Evolutionary conservation across 768 basidiomycete species (phyloP), one percentile per base, ranked within the genome.

Genomic region (Podaxis pistillaris): DNA sequence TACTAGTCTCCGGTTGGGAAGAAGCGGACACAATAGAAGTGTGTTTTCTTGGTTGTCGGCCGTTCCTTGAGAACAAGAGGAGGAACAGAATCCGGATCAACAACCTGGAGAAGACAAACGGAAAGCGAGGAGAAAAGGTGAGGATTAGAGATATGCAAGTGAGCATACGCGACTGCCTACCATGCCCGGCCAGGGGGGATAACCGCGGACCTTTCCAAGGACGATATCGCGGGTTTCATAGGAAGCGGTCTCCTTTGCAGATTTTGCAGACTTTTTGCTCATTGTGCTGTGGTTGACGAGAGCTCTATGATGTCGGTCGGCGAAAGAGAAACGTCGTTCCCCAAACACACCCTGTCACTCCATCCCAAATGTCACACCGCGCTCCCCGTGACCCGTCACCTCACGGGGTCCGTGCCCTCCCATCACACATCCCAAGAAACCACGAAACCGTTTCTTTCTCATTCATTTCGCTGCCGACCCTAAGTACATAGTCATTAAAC

Each of bases 1-100:
- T 70, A 98, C 97, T 88, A 92, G 76, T 98, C 96, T 56, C 92
- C 95, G 30, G 84, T 84, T 4, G 97, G 95, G 84, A 97, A 98
- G 84, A 96, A 99, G 66, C 89, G 81, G 36, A 85, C 76, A 58
- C 81, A 83, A 75, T 91, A 89, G 67, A 86, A 89, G 12, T 77
- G 79, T 9, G 83, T 78, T 75, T 91, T 95, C 76, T 89, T 91
- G 68, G 79, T 81, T 2, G 76, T 73, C 9, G 96, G 94, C 19
- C 89, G 89, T 71, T 92, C 90, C 66, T 79, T 85, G 56, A 75
- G 66, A 4, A 98, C 94, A 2, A 63, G 66, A 17, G 77, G 66
- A 22, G 90, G 89, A 0, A 91, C 86, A 2, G 68, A 73, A 6
- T 86, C 83, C 0, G 90, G 88, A 71, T 95, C 90, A 51, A 93